Evolutionary conservation across 2,329 filamentous ascomycete species (phyloP).

Genomic region (Elsinoe perseae): DNA sequence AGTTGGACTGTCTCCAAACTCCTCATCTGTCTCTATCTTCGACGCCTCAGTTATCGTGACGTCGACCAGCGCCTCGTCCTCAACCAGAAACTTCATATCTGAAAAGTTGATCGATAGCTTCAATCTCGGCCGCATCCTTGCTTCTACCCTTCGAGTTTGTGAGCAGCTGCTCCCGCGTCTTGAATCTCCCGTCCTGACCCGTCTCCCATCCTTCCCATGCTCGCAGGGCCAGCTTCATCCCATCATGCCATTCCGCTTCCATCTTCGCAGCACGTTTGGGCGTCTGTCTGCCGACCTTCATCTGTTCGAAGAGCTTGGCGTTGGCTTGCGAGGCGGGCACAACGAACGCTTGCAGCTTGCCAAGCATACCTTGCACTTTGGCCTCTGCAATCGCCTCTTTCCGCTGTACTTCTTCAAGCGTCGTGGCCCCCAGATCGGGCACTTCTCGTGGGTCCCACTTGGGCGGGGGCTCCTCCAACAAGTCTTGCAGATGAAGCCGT

Average conservation of each 20-base stretch:
- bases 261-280: neutral
- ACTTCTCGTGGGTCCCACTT: neutral
- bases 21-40: constrained; percentile 17
- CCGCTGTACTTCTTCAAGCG: neutral
- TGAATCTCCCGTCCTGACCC: constrained; percentile 16
- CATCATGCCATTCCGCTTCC: neutral
- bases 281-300: neutral
- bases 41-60: constrained; percentile 18
- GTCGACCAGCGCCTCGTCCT: constrained; percentile 21
- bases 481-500: neutral
- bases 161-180: constrained; percentile 22
- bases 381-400: neutral
- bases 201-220: neutral
- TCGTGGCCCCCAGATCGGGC: neutral
- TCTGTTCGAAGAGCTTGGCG: neutral
- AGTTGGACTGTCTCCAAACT: neutral
- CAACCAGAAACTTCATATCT: constrained; percentile 21
- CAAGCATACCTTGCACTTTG: neutral
- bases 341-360: neutral
- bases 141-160: constrained; percentile 8
- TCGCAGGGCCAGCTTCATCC: neutral
- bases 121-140: constrained; percentile 9
- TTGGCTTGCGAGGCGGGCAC: neutral
- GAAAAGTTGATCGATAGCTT: constrained; percentile 19
- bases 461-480: neutral